Evolutionary conservation across 2,329 filamentous ascomycete genomes (phyloP), one percentile per base, ranked within the genome.

Genomic region (Hypoxylon sp.): DNA sequence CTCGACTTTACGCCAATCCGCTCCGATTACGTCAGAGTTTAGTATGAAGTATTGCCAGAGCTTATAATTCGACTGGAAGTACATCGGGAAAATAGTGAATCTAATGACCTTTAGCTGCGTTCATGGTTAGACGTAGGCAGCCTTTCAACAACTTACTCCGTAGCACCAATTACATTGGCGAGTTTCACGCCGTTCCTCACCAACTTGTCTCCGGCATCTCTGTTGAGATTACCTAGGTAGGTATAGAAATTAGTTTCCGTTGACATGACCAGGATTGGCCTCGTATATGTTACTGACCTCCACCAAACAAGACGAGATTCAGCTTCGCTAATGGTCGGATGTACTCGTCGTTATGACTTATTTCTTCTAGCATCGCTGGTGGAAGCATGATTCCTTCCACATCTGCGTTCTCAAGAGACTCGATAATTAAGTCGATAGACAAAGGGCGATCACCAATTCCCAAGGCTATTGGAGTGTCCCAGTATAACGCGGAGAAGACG

Each of bases 41-140:
- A 82, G 74, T 66, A 82, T 75, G 62, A 84, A 84, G 50, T 79
- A 85, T 65, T 82, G 78, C 83, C 83, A 85, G 6, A 81, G 68
- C 22, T 79, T 66, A 0, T 63, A 72, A 46, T 82, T 71, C 0
- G 64, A 27, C 37, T 82, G 81, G 20, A 75, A 73, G 57, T 80
- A 80, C 3, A 80, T 48, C 0, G 80, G 77, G 57, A 79, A 81
- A 0, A 80, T 79, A 1, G 73, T 64, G 40, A 77, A 79, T 68
- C 81, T 84, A 54, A 35, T 14, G 6, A 13, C 2, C 2, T 61
- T 77, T 49, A 77, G 65, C 44, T 13, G 2, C 11, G 35, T 8
- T 25, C 48, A 31, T 33, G 49, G 46, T 4, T 64, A 61, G 2
- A 42, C 13, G 2, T 7, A 10, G 10, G 6, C 6, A 35, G n/a